These are phyloP conservation scores for Fusarium robinianum DNA, from an alignment of 2,329 filamentous ascomycete species.

Conservation along the genomic window DNA sequence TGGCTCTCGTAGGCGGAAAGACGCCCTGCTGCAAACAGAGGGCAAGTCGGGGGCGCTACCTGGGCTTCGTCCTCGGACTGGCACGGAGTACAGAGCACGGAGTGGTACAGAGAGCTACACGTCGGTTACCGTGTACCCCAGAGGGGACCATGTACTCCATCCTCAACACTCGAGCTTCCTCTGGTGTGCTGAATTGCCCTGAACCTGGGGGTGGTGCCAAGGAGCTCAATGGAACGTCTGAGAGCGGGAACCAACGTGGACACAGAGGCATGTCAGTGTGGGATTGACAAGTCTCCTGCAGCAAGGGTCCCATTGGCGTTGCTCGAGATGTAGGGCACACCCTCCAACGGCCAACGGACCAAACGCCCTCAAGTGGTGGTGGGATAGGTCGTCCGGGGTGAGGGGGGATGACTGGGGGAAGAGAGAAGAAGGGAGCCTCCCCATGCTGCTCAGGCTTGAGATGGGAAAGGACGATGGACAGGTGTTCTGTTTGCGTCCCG, in stretches of 20 bases:
- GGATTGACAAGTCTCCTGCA: constrained; percentile 19
- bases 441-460: constrained; percentile 6
- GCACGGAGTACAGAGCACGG: constrained; percentile 11
- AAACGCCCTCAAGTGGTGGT: constrained; percentile 13
- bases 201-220: constrained; percentile 24
- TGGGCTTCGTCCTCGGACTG: constrained; percentile 6
- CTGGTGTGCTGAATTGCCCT: constrained; percentile 1
- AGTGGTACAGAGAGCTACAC: constrained; percentile 11
- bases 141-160: no score
- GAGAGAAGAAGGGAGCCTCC: background rate
- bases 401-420: constrained; percentile 1
- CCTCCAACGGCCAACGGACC: constrained; percentile 10
- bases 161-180: no score
- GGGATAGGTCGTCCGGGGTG: no score
- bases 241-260: constrained; percentile 11
- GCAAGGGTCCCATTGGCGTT: constrained; percentile 21
- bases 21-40: constrained; percentile 9
- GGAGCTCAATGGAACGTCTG: constrained; percentile 10
- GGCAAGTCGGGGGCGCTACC: constrained; percentile 6
- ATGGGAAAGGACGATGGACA: background rate
- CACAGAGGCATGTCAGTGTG: constrained; percentile 12
- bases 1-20: constrained; percentile 1
- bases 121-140: constrained; percentile 1
- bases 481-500: background rate
- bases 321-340: constrained; percentile 11